Evolutionary conservation across 371 early-diverging fungal species (phyloP), one percentile per base, ranked within the genome.

Genomic region (Mucor indicus): DNA sequence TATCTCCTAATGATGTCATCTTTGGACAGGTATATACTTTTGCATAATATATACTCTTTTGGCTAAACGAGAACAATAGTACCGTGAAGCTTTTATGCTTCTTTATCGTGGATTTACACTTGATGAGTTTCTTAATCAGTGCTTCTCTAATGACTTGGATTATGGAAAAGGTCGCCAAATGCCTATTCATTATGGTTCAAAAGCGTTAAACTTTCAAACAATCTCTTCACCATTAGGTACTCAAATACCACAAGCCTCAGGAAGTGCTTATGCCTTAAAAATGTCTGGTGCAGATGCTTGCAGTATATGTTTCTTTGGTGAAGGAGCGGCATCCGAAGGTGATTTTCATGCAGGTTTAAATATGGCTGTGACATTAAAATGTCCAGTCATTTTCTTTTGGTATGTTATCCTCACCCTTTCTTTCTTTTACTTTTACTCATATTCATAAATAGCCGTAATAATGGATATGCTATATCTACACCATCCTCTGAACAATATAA

Each of bases 261-360:
- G 98, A 20, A 86, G 97, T 12, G 98, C 95, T 15, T 98, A 95
- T 61, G 96, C 96, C 0, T 67, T 95, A 49, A 97, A 97, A 60
- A 69, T 85, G 27, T 72, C 80, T 24, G 89, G 90, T 3, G 77
- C 80, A 43, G 75, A 87, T 48, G 87, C 87, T 50, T 84, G 86
- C 53, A 86, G 81, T 7, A 75, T 96, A 36, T 93, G 95, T 77
- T 98, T 90, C 72, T 98, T 98, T 82, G 98, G 98, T 21, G 98
- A 98, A 63, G 98, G 98, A 27, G 95, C 98, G 22, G 98, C 98
- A 17, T 86, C 87, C 15, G 98, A 98, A 67, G 98, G 98, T 42
- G 98, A 98, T 68, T 98, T 97, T 71, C 98, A 98, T 67, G 91
- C 96, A 5, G 98, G 93, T 7, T 67, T 98, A 44, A 98, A 98